These are phyloP conservation scores for Pseudocercospora cruenta DNA, from an alignment of 2,329 filamentous ascomycete genomes.

Conservation along the genomic window DNA sequence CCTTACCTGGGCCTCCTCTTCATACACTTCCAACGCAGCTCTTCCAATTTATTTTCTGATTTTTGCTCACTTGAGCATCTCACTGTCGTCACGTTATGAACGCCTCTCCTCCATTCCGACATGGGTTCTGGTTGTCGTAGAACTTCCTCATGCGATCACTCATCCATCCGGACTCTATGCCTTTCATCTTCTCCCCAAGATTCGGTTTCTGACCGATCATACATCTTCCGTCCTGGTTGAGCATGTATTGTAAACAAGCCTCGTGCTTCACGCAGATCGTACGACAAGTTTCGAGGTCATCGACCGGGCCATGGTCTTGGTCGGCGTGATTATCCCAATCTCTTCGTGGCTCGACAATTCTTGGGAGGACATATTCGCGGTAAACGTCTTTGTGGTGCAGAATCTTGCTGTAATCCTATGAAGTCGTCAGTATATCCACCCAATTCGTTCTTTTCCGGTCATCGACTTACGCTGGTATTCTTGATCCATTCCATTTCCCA, in stretches of 20 bases:
- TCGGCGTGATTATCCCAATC: conserved; percentile 35
- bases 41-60: background rate
- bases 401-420: conserved; percentile 12
- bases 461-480: conserved; percentile 19
- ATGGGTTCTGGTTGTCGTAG: background rate
- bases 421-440: conserved; percentile 13
- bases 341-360: conserved; percentile 18
- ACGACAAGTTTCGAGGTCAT: conserved; percentile 26
- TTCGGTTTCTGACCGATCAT: conserved; percentile 22
- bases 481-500: conserved; percentile 33
- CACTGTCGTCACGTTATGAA: background rate
- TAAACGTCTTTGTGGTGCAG: conserved; percentile 32
- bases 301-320: conserved; percentile 19
- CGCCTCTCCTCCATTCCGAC: background rate
- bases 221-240: conserved; percentile 21
- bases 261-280: conserved; percentile 22
- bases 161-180: conserved; percentile 31
- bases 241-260: conserved; percentile 30
- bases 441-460: conserved; percentile 13
- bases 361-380: conserved; percentile 28
- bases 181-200: conserved; percentile 25
- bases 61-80: background rate
- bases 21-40: background rate
- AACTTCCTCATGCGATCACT: background rate
- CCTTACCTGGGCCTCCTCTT: background rate